Evolutionary conservation across 2,329 filamentous ascomycete species (phyloP), one percentile per base, ranked within the genome.

Genomic region (Colletotrichum truncatum): DNA sequence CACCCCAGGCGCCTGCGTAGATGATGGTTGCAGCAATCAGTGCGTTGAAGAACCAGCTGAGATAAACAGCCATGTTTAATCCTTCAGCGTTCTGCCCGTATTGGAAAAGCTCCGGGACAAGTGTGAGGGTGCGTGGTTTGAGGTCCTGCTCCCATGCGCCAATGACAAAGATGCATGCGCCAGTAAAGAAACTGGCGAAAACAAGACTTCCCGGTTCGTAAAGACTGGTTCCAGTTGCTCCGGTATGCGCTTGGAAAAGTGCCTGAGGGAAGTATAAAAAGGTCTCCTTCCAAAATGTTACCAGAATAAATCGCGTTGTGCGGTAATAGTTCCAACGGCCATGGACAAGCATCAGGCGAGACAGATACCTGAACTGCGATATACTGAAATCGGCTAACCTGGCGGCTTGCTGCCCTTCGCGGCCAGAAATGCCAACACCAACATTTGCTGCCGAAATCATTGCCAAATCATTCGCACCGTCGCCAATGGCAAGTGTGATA

Each of bases 151-250:
- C 94, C 79, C 96, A 97, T n/a, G 97, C 91, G 10, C 94, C 95
- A 66, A 97, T 86, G 72, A 96, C 91, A 69, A 98, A 96, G 25
- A 96, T 92, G 41, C 91, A 90, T 3, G 98, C 82, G 62, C 92
- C 95, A 0, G 95, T 98, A 77, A 98, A 98, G n/a, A 98, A 86
- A 74, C 98, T 98, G 81, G 97, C 95, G 75, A 97, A 93, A 45
- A 92, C 96, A 73, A 98, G 79, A 68, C 90, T 93, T 80, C 91
- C 95, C 1, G 88, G 88, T 76, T 98, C 93, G 80, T 97, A 98
- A n/a, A 98, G 83, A 59, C 91, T 95, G 1, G 94, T 97, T 1
- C 94, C 94, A 0, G 92, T 97, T 74, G 96, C 98, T 6, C 94
- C 94, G 26, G 90, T 91, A 79, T 89, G 94, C 57, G 88, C 86